These are phyloP conservation scores for Phaeolepiota aurea DNA, from an alignment of 768 basidiomycete species.

Conservation along the genomic window DNA sequence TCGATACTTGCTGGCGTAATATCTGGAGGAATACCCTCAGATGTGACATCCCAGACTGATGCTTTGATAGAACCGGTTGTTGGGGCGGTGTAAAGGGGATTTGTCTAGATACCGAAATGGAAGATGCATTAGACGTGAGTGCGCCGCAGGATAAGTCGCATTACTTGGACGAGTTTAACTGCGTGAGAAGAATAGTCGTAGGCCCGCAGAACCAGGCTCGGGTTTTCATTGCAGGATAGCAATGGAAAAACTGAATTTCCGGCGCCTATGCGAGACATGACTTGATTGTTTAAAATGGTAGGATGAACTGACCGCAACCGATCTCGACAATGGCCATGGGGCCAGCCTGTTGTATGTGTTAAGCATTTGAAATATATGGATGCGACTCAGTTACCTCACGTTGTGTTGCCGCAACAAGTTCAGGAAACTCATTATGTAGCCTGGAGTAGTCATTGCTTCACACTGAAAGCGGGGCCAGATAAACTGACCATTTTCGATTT, in stretches of 20 bases:
- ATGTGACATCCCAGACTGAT: conserved; percentile 88
- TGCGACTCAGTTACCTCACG: conserved; percentile 38
- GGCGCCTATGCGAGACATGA: conserved; percentile 56
- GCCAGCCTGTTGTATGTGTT: conserved; percentile 54
- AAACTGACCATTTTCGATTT: conserved; percentile 77
- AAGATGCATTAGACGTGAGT: neutral
- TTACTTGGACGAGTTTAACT: conserved; percentile 81
- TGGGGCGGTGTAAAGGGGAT: conserved; percentile 61
- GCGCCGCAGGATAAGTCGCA: neutral
- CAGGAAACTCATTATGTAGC: conserved; percentile 93
- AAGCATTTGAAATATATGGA: conserved; percentile 4
- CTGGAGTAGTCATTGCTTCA: conserved; percentile 20
- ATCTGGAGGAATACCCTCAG: conserved; percentile 50
- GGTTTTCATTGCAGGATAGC: conserved; percentile 75
- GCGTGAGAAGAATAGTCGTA: conserved; percentile 91
- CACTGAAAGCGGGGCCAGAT: neutral
- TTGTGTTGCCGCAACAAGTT: conserved; percentile 64
- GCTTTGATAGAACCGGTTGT: conserved; percentile 67
- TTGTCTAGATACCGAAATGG: conserved; percentile 36
- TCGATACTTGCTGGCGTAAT: conserved; percentile 69
- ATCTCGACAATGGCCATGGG: conserved; percentile 73
- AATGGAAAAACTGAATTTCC: conserved; percentile 95
- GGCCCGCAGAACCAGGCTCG: conserved; percentile 62
- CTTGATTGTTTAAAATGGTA: no score
- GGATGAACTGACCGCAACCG: conserved; percentile 64